Conservation (phyloP, 2,329 filamentous ascomycete genomes). For the Botrytis elliptica region DNA sequence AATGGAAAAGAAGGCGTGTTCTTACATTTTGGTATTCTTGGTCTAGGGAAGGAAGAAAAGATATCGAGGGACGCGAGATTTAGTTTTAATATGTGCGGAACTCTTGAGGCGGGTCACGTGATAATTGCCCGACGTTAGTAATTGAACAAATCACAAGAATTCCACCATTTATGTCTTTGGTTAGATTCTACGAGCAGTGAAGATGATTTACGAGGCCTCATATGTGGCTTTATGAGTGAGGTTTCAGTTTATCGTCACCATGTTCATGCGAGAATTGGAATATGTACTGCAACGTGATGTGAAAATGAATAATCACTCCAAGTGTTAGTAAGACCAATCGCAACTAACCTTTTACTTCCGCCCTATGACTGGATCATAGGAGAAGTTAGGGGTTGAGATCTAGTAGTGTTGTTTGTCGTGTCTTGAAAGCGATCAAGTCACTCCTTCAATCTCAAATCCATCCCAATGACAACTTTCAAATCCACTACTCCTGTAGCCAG, state of each 20-base stretch:
- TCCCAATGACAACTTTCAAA: background rate
- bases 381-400: background rate
- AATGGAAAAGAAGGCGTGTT: background rate
- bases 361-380: background rate
- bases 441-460: background rate
- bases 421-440: background rate
- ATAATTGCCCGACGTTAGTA: accelerated
- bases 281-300: background rate
- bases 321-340: background rate
- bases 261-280: background rate
- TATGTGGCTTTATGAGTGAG: accelerated
- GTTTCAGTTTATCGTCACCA: background rate
- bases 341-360: background rate
- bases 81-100: background rate
- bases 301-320: background rate
- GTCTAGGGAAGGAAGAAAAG: background rate
- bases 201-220: background rate
- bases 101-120: background rate
- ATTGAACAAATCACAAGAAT: background rate
- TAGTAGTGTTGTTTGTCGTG: background rate
- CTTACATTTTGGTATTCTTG: background rate
- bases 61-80: background rate
- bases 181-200: accelerated
- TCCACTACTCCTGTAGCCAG: background rate
- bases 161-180: background rate